Conservation (phyloP, 345 rosid species). For the Populus simonii region DNA sequence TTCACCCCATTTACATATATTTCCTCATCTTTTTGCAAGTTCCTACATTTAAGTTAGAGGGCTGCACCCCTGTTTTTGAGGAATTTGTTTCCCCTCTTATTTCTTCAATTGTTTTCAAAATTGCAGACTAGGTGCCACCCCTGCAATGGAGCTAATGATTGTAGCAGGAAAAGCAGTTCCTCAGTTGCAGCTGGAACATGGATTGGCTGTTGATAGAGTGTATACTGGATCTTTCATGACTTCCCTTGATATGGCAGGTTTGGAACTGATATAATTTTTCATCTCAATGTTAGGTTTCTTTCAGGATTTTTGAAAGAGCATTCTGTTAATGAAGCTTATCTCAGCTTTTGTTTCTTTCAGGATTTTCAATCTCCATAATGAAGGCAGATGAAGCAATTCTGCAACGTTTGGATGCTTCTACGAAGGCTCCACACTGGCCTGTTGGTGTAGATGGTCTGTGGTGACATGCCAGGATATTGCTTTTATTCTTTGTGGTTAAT, state of each 20-base stretch:
- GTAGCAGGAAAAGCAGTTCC: conserved; percentile 91
- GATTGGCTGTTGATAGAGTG: conserved; percentile 96
- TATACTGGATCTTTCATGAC: conserved; percentile 96
- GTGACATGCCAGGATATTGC: conserved; percentile 5
- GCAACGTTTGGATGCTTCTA: conserved; percentile 78
- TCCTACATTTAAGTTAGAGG: neutral
- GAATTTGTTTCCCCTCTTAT: neutral
- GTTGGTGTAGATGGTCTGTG: conserved; percentile 78
- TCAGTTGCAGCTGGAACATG: conserved; percentile 86
- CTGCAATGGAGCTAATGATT: conserved; percentile 91
- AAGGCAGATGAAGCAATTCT: conserved; percentile 67
- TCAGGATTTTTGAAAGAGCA: neutral
- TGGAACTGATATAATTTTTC: conserved; percentile 8
- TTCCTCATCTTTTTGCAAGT: neutral
- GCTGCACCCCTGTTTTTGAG: neutral
- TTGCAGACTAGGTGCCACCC: conserved; percentile 86
- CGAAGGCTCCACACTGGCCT: conserved; percentile 97
- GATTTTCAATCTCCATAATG: conserved; percentile 93
- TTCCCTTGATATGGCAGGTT: conserved; percentile 99
- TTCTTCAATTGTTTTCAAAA: neutral
- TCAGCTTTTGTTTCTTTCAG: conserved; percentile 35
- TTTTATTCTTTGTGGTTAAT: conserved; percentile 8
- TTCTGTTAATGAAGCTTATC: conserved; percentile 7
- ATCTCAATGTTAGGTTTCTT: neutral
- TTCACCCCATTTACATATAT: neutral